These are phyloP conservation scores for Neurospora sp. DNA, from an alignment of 495 filamentous ascomycete species.

Conservation along the genomic window DNA sequence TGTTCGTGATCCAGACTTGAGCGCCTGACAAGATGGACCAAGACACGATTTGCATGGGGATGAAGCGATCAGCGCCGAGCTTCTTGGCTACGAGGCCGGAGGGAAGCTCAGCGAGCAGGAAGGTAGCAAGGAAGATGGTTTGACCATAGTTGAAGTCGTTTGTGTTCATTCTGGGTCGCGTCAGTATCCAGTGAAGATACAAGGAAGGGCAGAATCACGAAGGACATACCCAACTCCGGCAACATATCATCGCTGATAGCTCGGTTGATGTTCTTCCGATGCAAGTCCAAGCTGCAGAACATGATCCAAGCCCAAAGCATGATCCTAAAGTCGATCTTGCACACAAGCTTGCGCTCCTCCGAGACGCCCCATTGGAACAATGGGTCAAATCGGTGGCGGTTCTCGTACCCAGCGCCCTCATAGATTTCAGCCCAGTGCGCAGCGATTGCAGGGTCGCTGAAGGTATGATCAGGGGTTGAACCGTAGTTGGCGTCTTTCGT, in stretches of 20 bases:
- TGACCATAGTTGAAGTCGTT: conserved; percentile 39
- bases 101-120: conserved; percentile 39
- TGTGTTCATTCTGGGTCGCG: conserved; percentile 27
- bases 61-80: conserved; percentile 36
- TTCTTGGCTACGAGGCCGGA: conserved; percentile 38
- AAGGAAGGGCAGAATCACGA: not conserved
- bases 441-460: conserved; percentile 17
- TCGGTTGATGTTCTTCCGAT: conserved; percentile 35
- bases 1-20: conserved; percentile 29
- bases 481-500: conserved; percentile 17
- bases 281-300: conserved; percentile 37
- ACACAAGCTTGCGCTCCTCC: conserved; percentile 38
- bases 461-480: conserved; percentile 23
- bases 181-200: not conserved
- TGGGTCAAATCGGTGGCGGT: conserved; percentile 48
- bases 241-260: conserved; percentile 37
- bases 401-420: conserved; percentile 37
- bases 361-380: conserved; percentile 34
- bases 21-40: conserved; percentile 33
- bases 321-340: conserved; percentile 31
- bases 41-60: conserved; percentile 36
- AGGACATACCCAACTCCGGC: conserved; percentile 17
- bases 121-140: conserved; percentile 36
- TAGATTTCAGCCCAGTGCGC: conserved; percentile 17
- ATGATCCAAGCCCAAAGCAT: conserved; percentile 33